A percentile compares a stretch with the other conserved stretches of the same genome.
Evolutionary conservation across 495 filamentous ascomycete species (phyloP).

Genomic region (Cercophora newfieldiana): DNA sequence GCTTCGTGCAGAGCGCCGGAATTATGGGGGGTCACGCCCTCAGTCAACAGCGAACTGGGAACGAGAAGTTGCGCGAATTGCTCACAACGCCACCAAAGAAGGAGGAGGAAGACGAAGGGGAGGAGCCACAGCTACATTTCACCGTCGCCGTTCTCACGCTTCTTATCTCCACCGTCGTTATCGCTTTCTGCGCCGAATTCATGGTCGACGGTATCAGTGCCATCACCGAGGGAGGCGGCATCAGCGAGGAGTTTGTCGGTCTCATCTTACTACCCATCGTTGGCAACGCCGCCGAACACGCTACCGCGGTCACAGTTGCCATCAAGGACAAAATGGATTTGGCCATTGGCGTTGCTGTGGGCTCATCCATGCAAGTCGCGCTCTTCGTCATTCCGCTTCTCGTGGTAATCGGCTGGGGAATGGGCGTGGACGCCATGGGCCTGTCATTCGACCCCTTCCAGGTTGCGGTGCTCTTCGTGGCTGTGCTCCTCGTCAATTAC

Average conservation of each 20-base stretch:
- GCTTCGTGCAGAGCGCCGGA: slow-evolving; percentile 60
- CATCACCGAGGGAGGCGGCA: slow-evolving; percentile 55
- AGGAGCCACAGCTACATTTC: slow-evolving; percentile 64
- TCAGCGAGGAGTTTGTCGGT: slow-evolving; percentile 78
- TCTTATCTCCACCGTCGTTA: slow-evolving; percentile 68
- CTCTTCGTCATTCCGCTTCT: slow-evolving; percentile 75
- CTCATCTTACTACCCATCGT: slow-evolving; percentile 87
- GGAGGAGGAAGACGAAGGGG: background rate
- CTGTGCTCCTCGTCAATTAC: slow-evolving; percentile 80
- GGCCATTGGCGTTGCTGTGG: slow-evolving; percentile 80
- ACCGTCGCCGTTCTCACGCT: slow-evolving; percentile 70
- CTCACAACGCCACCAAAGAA: slow-evolving; percentile 5
- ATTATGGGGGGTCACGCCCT: slow-evolving; percentile 43
- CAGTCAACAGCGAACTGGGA: slow-evolving; percentile 32
- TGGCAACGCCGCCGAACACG: slow-evolving; percentile 85
- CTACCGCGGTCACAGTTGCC: slow-evolving; percentile 82
- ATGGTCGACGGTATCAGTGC: slow-evolving; percentile 80
- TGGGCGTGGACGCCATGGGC: slow-evolving; percentile 67
- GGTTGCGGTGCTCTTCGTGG: slow-evolving; percentile 74
- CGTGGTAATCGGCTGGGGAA: slow-evolving; percentile 79
- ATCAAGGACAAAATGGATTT: slow-evolving; percentile 92
- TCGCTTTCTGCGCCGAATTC: slow-evolving; percentile 87
- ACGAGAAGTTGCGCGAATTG: slow-evolving; percentile 35
- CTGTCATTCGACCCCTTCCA: slow-evolving; percentile 82
- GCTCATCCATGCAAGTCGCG: slow-evolving; percentile 85